Percentiles rank a stretch among this genome's conserved stretches.
Conservation (phyloP, 805 yeast species). For the Dipodascus albidus region DNA sequence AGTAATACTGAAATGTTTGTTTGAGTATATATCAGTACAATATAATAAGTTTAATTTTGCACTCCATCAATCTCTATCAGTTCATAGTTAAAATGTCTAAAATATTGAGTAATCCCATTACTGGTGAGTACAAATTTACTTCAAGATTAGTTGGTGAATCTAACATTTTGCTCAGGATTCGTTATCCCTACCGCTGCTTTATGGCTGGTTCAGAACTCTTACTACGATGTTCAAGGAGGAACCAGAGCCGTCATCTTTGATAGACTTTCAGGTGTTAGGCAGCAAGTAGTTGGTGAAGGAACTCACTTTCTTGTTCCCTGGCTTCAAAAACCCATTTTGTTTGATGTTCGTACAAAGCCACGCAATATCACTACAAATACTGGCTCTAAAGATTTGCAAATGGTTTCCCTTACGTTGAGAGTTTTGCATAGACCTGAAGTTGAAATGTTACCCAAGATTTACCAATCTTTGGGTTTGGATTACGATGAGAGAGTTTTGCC, state of each 20-base stretch:
- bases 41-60: neutral
- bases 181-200: slow-evolving; percentile 29
- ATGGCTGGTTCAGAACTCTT: slow-evolving; percentile 53
- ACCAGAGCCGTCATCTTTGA: slow-evolving; percentile 93
- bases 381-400: slow-evolving; percentile 94
- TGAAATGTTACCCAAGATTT: slow-evolving; percentile 64
- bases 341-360: slow-evolving; percentile 90
- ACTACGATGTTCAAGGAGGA: slow-evolving; percentile 95
- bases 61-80: neutral
- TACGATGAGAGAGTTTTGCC: slow-evolving; percentile 93
- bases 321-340: slow-evolving; percentile 84
- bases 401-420: slow-evolving; percentile 84
- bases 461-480: slow-evolving; percentile 85
- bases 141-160: slow-evolving; percentile 9
- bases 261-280: slow-evolving; percentile 79
- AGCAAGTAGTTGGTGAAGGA: slow-evolving; percentile 89
- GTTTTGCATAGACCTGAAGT: slow-evolving; percentile 94
- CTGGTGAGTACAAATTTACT: slow-evolving; percentile 4
- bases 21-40: neutral
- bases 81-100: neutral
- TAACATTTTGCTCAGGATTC: slow-evolving; percentile 10
- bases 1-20: neutral
- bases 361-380: slow-evolving; percentile 88
- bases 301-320: slow-evolving; percentile 93
- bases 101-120: slow-evolving; percentile 1